phyloP scores from a whole-genome alignment of 345 rosid genomes.

The Citrus reticulata region DNA sequence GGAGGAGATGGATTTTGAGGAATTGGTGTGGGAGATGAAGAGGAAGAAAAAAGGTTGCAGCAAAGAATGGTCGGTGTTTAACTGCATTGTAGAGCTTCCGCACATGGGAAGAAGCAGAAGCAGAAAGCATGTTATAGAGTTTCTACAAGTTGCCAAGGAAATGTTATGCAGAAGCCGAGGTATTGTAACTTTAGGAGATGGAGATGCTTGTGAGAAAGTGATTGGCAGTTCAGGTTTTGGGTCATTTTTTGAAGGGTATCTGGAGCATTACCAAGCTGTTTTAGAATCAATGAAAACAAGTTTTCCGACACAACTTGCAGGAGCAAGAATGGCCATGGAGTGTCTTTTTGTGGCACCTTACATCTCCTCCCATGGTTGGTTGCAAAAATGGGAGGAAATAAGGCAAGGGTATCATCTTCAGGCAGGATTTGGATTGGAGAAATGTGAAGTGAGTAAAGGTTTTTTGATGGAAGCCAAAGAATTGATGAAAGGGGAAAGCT shows the following conservation, averaged over 20 bases:
- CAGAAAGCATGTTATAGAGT: slow-evolving; percentile 18
- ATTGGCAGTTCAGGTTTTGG: slow-evolving; percentile 8
- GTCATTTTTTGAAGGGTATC: slow-evolving; percentile 16
- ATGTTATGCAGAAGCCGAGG: slow-evolving; percentile 8
- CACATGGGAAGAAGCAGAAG: slow-evolving; percentile 25
- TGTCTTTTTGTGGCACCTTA: slow-evolving; percentile 27
- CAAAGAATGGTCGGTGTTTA: slow-evolving; percentile 21
- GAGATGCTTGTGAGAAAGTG: slow-evolving; percentile 13
- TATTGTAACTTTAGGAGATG: slow-evolving; percentile 24
- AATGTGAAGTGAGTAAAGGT: slow-evolving; percentile 22
- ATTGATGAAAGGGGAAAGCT: slow-evolving; percentile 26
- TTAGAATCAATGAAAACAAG: slow-evolving; percentile 28
- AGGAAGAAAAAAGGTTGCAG: slow-evolving; percentile 8
- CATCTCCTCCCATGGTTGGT: slow-evolving; percentile 8
- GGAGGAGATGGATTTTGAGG: slow-evolving; percentile 17
- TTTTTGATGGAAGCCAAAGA: slow-evolving; percentile 38
- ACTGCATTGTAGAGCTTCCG: slow-evolving; percentile 25
- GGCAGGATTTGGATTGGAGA: slow-evolving; percentile 11
- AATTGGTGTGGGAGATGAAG: slow-evolving; percentile 11
- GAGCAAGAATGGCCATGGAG: slow-evolving; percentile 32
- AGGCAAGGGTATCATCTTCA: slow-evolving; percentile 9
- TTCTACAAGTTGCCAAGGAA: slow-evolving; percentile 13
- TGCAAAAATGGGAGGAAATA: slow-evolving; percentile 30
- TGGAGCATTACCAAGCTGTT: slow-evolving; percentile 19
- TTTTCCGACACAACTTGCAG: slow-evolving; percentile 17